Evolutionary conservation across 192 early-diverging fungal species (phyloP).

Genomic region (Dissophora globulifera): DNA sequence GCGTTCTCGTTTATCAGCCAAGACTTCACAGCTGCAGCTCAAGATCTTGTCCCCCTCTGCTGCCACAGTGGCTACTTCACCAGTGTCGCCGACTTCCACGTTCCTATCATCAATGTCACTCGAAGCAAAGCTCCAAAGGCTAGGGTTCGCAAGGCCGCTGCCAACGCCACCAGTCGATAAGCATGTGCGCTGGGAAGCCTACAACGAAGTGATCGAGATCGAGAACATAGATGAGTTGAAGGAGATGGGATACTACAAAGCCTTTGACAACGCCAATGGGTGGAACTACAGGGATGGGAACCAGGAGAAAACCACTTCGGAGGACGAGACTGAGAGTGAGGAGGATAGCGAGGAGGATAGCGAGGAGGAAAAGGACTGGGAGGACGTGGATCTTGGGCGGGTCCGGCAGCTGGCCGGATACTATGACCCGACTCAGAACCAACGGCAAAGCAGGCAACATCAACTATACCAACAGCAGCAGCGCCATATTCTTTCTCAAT

Average conservation of each 20-base stretch:
- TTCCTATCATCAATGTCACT: background rate
- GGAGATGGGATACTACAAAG: conserved; percentile 13
- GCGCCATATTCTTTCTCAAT: background rate
- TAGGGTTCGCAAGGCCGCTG: conserved; percentile 11
- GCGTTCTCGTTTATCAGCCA: background rate
- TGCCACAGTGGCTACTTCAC: background rate
- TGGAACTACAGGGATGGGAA: conserved; percentile 32
- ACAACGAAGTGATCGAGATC: conserved; percentile 14
- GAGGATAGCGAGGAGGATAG: background rate
- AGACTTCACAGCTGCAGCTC: background rate
- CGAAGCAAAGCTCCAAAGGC: background rate
- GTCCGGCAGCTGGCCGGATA: background rate
- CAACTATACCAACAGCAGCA: background rate
- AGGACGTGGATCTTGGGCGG: background rate
- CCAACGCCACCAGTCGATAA: conserved; percentile 21
- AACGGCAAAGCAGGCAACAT: background rate
- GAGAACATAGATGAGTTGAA: conserved; percentile 23
- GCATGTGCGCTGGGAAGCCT: conserved; percentile 12
- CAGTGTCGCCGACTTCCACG: background rate
- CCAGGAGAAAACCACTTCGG: background rate
- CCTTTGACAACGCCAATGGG: conserved; percentile 20
- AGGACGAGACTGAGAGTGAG: background rate
- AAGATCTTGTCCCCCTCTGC: too few relatives aligned
- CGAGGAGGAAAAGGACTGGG: background rate
- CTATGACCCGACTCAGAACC: background rate